Base-by-base conservation (phyloP, 495 filamentous ascomycete species). In the Aspergillus bridgeri region DNA sequence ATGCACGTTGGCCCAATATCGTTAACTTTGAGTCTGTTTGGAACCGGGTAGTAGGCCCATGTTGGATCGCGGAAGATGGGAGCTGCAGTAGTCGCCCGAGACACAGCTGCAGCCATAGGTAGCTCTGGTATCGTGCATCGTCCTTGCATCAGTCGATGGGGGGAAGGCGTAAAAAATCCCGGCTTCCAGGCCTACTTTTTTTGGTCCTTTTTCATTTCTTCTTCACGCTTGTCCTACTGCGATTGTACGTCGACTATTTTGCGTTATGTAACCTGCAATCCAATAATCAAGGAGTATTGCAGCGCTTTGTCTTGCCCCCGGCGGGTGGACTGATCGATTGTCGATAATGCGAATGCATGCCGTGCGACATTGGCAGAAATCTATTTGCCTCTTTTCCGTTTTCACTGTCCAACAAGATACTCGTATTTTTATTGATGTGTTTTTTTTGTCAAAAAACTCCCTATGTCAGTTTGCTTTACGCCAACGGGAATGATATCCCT, bases 41-140 rank as follows among this genome's bases (percentile, higher is more conserved):
- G 55, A 18, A 46, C 42, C 50, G 29, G 49, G 48, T 46, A 54
- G 55, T 51, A 46, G 48, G 54, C 38, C 54, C 48, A 48, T 45
- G 53, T 50, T 56, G 54, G 60, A 58, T 62, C 61, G 53, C 48
- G 52, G 59, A 67, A 64, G 42, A 9, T 54, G 58, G 55, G 46
- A 55, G 58, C 21, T 66, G 64, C 60, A 63, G 61, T 59, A 63
- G 60, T 57, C 49, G 59, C 44, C 59, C 52, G 58, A 56, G 57
- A 53, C 22, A 60, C 57, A 62, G 57, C 58, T 57, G 60, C 52
- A 64, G 59, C 50, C 58, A 38, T 18, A 45, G 44, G 58, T 59
- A 66, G 58, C 60, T 61, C 48, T 66, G 60, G 62, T 63, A 65
- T 67, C 60, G 57, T 67, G 65, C 65, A 61, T 67, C 54, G 24